Evolutionary conservation across 106 monocot species (phyloP), one percentile per base, ranked within the genome.

Genomic region (Chionographis japonica): DNA sequence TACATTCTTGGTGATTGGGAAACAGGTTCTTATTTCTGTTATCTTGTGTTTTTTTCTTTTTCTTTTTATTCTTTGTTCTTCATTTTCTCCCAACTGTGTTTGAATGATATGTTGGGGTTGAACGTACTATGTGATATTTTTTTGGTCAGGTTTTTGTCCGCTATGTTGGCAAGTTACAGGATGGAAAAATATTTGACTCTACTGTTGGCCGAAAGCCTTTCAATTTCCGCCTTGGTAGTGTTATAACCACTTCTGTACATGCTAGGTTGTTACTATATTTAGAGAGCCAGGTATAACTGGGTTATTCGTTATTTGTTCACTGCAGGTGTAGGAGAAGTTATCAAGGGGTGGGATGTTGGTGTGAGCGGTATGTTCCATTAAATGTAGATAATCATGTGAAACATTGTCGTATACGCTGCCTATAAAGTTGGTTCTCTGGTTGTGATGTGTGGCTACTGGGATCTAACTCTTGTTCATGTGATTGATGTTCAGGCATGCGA

Each of bases 271-370:
- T 38, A 41, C 18, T 11, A 40, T 43, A 15, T n/a, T 50, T 72
- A 46, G 46, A 27, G 27, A 27, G 27, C 27, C 27, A 27, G 27
- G 0, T 27, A 27, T 27, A 27, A 27, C 27, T 27, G 27, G 27
- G 27, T 27, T 27, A 0, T 0, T 0, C 62, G 3, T 51, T 41
- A 15, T n/a, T 73, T 13, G 27, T 38, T 54, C 12, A 12, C 57
- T 71, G n/a, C 61, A 97, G 95, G 95, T 69, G 75, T 92, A 63
- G 92, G 92, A 16, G 66, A 92, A 62, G 95, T 97, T 50, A 89
- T 97, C 56, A 92, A 89, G 66, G 95, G 95, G 46, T 97, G 92
- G 95, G 95, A 97, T 79, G 76, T 92, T 65, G 95, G 95, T 19
- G 73, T 97, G 3, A 78, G 67, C 57, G 95, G 92, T 86, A 83